Evolutionary conservation across 176 grass and related monocot species (phyloP).

Genomic region (Ananas comosus): DNA sequence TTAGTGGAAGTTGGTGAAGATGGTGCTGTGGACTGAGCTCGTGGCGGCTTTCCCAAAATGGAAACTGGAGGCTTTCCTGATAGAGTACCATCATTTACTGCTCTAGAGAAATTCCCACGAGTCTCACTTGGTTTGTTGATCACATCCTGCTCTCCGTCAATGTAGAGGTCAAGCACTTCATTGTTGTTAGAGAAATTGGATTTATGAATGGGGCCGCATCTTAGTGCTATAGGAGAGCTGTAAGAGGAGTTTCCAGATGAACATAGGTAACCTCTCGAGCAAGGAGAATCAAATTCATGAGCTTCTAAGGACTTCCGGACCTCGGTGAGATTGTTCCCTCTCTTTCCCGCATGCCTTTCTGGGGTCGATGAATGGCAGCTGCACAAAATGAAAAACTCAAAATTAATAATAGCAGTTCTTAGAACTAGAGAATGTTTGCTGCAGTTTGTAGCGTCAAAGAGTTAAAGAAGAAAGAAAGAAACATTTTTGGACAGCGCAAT

Average conservation of each 20-base stretch:
- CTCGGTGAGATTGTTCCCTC: slow-evolving; percentile 4
- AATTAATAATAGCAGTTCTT: neutral
- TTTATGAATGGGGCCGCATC: slow-evolving; percentile 35
- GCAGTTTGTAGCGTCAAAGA: no score
- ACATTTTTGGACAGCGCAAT: no score
- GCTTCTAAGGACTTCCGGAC: neutral
- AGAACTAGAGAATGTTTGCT: neutral
- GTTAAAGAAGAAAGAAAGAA: no score
- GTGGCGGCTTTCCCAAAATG: slow-evolving; percentile 51
- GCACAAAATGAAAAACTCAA: neutral
- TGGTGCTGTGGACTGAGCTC: slow-evolving; percentile 30
- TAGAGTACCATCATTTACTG: slow-evolving; percentile 5
- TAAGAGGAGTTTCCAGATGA: slow-evolving; percentile 37
- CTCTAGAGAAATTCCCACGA: neutral
- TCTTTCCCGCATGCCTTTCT: slow-evolving; percentile 30
- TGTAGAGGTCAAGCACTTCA: slow-evolving; percentile 51
- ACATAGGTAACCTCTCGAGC: slow-evolving; percentile 37
- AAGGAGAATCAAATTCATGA: slow-evolving; percentile 28
- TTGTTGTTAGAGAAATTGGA: slow-evolving; percentile 37
- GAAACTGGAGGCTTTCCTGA: slow-evolving; percentile 18
- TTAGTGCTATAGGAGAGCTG: slow-evolving; percentile 35
- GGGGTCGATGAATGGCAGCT: slow-evolving; percentile 1
- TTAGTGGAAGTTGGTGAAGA: slow-evolving; percentile 20
- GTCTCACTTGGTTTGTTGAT: slow-evolving; percentile 20
- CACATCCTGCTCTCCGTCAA: slow-evolving; percentile 43